phyloP scores from a whole-genome alignment of 2,329 filamentous ascomycete genomes.

The Trichoderma atroviride region DNA sequence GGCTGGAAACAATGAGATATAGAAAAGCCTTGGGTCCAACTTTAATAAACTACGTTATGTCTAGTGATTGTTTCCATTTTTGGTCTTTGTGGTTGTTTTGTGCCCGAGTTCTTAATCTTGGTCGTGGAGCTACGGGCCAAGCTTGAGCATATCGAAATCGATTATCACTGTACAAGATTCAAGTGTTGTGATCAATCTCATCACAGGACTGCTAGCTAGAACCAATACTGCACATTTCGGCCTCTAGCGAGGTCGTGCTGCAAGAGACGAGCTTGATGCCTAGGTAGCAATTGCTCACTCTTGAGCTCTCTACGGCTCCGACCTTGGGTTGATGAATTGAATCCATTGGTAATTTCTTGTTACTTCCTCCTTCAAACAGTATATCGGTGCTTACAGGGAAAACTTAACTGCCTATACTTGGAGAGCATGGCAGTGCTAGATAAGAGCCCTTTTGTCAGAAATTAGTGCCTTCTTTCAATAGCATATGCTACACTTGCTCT shows the following conservation, averaged over 20 bases:
- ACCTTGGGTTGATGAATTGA: constrained; percentile 13
- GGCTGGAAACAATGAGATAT: neutral
- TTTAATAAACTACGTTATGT: neutral
- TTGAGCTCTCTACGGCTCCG: neutral
- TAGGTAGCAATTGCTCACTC: too few relatives aligned
- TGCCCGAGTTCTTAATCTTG: neutral
- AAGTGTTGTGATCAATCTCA: constrained; percentile 4
- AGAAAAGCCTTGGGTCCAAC: neutral
- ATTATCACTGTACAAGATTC: constrained; percentile 20
- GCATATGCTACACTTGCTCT: too few relatives aligned
- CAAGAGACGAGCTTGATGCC: too few relatives aligned
- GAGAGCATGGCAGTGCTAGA: too few relatives aligned
- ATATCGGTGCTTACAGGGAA: too few relatives aligned
- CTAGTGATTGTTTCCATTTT: neutral
- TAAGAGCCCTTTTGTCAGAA: too few relatives aligned
- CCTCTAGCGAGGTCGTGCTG: too few relatives aligned
- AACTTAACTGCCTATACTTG: too few relatives aligned
- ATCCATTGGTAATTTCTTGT: neutral
- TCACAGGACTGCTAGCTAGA: constrained; percentile 36
- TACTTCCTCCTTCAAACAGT: too few relatives aligned
- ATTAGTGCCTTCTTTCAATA: neutral
- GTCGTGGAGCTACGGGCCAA: constrained; percentile 13
- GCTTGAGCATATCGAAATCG: constrained; percentile 21
- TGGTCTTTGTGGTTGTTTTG: neutral
- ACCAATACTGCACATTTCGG: constrained; percentile 9